These are phyloP conservation scores for Alisma plantagoaquatica DNA, from an alignment of 106 monocot species.

Conservation along the genomic window DNA sequence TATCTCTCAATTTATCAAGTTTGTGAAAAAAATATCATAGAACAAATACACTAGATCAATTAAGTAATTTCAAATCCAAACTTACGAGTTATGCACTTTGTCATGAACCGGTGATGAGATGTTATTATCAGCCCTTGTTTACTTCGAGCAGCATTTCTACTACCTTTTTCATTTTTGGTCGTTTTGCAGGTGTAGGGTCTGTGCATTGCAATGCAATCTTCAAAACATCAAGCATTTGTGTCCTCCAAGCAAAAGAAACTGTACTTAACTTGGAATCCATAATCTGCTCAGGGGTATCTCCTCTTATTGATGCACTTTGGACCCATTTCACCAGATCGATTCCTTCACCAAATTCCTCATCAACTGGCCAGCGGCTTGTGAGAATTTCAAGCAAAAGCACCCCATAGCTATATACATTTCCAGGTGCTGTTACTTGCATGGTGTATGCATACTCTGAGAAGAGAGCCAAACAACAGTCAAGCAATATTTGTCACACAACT, in stretches of 20 bases:
- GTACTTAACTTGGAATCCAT: constrained; percentile 83
- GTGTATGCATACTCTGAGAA: constrained; percentile 82
- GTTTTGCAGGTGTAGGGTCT: constrained; percentile 39
- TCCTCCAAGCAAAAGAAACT: constrained; percentile 76
- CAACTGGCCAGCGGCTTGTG: constrained; percentile 45
- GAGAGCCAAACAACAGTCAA: background rate
- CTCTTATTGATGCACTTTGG: constrained; percentile 39
- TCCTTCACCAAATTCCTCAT: constrained; percentile 70
- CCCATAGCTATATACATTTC: constrained; percentile 86
- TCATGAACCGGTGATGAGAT: too few species aligned
- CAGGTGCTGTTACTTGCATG: constrained; percentile 80
- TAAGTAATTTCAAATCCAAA: too few species aligned
- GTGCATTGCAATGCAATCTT: constrained; percentile 82
- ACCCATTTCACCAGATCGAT: constrained; percentile 88
- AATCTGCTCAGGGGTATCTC: constrained; percentile 76
- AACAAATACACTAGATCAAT: too few species aligned
- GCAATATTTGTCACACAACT: too few species aligned
- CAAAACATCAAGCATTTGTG: constrained; percentile 67
- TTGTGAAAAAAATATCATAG: too few species aligned
- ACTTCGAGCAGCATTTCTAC: constrained; percentile 74
- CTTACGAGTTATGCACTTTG: too few species aligned
- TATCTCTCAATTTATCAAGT: too few species aligned
- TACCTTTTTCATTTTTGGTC: constrained; percentile 81
- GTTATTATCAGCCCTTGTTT: too few species aligned
- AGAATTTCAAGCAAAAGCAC: constrained; percentile 73